Base-by-base conservation (phyloP, 768 basidiomycete species). In the Leucosporidium scottii region DNA sequence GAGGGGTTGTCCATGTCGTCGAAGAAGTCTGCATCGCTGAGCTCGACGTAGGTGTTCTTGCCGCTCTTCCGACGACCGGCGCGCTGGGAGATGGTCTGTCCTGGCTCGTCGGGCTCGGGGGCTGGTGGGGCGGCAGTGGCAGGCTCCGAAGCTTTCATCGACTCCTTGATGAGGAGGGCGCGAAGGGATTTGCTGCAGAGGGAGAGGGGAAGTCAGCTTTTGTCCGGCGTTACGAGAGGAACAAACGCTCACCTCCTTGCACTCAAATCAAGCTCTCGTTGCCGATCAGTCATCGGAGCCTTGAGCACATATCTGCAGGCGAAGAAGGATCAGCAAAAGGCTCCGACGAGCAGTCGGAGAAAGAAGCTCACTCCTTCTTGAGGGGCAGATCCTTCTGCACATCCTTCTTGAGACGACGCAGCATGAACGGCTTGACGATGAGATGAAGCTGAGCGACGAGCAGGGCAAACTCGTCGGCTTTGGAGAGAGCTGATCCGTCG, bases 361-460 rank as follows among this genome's bases (percentile, higher is more conserved):
- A 15, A 2, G 3, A 6, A 8, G 36, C 65, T 31, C 36, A 70
- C 69, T 74, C 75, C 61, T 75, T 77, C 74, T 81, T 81, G 1
- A 78, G 91, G 0, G 96, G 96, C 6, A 98, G 80, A 30, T 83
- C 89, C 64, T 84, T 83, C 80, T 97, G 93, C 13, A 98, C 94
- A 73, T 99, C 96, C 9, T 81, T 85, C 78, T 98, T 98, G 65
- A 36, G 82, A 17, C 96, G 85, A 17, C 96, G 86, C 0, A 98
- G 82, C 34, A 98, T 83, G 82, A 98, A 99, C 2, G 96, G 96
- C 73, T 93, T 92, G 59, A 99, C 84, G 74, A 99, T 93, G 3
- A 85, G 84, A 77, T 69, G 72, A 21, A 76, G 67, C 59, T 74
- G 73, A 25, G 64, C 59, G 36, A 67, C 72, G 6, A 76, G 54